A percentile compares a stretch with the other conserved stretches of the same genome.
These are phyloP conservation scores for Carallia brachiata DNA, from an alignment of 345 rosid genomes.

Conservation along the genomic window DNA sequence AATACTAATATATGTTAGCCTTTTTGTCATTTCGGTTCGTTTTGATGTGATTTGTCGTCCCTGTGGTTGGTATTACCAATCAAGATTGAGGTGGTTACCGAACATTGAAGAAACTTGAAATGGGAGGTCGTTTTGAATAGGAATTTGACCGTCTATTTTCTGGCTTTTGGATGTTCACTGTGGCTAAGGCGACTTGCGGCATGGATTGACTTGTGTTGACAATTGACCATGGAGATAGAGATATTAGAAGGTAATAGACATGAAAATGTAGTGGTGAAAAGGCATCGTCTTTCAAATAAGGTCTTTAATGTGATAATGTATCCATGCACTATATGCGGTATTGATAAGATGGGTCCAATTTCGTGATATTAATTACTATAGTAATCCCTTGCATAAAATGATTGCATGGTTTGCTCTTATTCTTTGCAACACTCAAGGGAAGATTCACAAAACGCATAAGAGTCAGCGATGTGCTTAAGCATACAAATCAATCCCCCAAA, in stretches of 20 bases:
- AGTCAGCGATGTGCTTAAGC: conserved; percentile 38
- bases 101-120: background rate
- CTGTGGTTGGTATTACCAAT: background rate
- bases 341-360: too few relatives aligned
- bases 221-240: too few relatives aligned
- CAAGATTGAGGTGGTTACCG: background rate
- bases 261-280: too few relatives aligned
- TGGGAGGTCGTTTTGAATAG: background rate
- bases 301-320: too few relatives aligned
- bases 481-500: conserved; percentile 79
- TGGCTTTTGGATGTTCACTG: background rate
- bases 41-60: background rate
- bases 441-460: background rate
- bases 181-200: background rate
- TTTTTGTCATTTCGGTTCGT: background rate
- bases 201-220: background rate
- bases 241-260: too few relatives aligned
- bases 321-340: too few relatives aligned
- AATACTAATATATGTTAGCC: background rate
- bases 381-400: too few relatives aligned
- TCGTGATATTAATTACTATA: too few relatives aligned
- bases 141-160: background rate
- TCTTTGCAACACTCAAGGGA: background rate
- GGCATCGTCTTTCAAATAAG: too few relatives aligned
- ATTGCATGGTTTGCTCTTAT: background rate